A percentile compares a stretch with the other conserved stretches of the same genome.
phyloP scores from a whole-genome alignment of 1,139 yeast species.

The Zhuliangozyma blackwelliae region DNA sequence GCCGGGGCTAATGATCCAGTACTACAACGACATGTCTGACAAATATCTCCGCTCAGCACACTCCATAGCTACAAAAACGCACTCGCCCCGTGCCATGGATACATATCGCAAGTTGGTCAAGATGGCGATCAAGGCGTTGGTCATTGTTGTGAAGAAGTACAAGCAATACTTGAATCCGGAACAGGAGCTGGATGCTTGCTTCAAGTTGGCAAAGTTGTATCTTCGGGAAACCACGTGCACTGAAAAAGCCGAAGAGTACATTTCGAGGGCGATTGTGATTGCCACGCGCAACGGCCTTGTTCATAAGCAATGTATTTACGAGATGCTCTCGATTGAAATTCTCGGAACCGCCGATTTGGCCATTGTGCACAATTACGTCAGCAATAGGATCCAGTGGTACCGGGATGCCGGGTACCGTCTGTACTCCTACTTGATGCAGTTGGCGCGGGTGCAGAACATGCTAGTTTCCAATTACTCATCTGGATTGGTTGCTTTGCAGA shows the following conservation, averaged over 20 bases:
- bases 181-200: constrained; percentile 27
- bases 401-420: constrained; percentile 10
- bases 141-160: constrained; percentile 27
- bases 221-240: constrained; percentile 37
- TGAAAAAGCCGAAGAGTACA: constrained; percentile 36
- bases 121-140: constrained; percentile 34
- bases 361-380: constrained; percentile 25
- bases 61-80: constrained; percentile 11
- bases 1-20: constrained; percentile 9
- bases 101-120: constrained; percentile 35
- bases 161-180: constrained; percentile 21
- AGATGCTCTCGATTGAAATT: constrained; percentile 31
- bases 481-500: constrained; percentile 22
- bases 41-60: constrained; percentile 25
- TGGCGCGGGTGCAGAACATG: constrained; percentile 25
- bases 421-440: constrained; percentile 20
- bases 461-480: constrained; percentile 20
- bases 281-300: constrained; percentile 12
- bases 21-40: constrained; percentile 18
- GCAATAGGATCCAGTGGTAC: constrained; percentile 20
- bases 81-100: constrained; percentile 14
- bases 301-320: constrained; percentile 22
- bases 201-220: constrained; percentile 32
- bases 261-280: constrained; percentile 33
- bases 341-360: constrained; percentile 20